Evolutionary conservation across 2,329 filamentous ascomycete species (phyloP).

Genomic region (Diaporthe helianthi): DNA sequence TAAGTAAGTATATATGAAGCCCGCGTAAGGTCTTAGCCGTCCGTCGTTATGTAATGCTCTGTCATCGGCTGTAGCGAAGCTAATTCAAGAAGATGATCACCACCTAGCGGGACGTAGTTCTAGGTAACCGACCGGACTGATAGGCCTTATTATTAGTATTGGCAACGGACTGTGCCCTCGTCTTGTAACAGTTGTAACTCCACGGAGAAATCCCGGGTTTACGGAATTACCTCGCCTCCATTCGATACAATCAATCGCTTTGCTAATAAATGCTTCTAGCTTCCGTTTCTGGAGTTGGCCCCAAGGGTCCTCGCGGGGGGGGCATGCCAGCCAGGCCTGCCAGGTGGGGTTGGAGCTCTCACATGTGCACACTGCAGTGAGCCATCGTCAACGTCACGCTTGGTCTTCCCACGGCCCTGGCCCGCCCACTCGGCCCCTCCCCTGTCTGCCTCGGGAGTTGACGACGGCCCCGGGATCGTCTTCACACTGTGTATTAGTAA

Average conservation of each 20-base stretch:
- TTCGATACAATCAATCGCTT: background rate
- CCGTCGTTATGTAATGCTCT: slow-evolving; percentile 18
- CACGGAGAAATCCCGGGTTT: background rate
- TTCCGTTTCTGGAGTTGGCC: too few species aligned
- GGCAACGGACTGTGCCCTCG: background rate
- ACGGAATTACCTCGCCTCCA: slow-evolving; percentile 19
- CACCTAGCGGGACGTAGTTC: background rate
- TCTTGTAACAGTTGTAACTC: slow-evolving; percentile 8
- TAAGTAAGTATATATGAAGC: background rate
- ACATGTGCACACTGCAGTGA: too few species aligned
- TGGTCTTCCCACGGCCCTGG: background rate
- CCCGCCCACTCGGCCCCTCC: slow-evolving; percentile 24
- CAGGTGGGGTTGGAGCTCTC: slow-evolving; percentile 18
- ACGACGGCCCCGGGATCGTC: slow-evolving; percentile 13
- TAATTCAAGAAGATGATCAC: background rate
- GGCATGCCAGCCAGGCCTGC: background rate
- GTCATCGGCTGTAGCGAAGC: background rate
- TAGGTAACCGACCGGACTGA: background rate
- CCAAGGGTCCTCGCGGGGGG: background rate
- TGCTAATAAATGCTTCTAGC: background rate
- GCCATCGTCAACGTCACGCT: slow-evolving; percentile 12
- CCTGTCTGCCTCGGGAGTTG: slow-evolving; percentile 27
- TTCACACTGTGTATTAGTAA: slow-evolving; percentile 27
- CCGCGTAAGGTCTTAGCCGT: background rate
- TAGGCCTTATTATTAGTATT: background rate